phyloP scores from a whole-genome alignment of 768 basidiomycete species.

The Leccinum truebloodii region DNA sequence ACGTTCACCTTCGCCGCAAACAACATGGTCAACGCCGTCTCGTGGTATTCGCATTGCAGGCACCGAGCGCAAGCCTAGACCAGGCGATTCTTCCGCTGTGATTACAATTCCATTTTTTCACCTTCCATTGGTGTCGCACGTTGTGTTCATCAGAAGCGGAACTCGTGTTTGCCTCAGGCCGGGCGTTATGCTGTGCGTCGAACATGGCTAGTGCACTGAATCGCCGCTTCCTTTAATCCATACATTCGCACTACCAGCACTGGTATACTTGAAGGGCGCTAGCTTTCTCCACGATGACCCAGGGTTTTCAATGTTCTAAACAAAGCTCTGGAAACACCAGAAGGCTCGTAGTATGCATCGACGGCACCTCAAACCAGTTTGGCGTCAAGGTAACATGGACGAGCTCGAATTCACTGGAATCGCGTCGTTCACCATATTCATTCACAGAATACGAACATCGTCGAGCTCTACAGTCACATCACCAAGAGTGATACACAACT shows the following conservation, averaged over 20 bases:
- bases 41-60: conserved; percentile 6
- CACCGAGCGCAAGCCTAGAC: not conserved
- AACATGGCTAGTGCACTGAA: not conserved
- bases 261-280: not conserved
- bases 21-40: too few relatives aligned
- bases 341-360: conserved; percentile 37
- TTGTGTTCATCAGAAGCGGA: conserved; percentile 3
- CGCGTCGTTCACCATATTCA: not conserved
- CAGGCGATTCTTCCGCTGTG: not conserved
- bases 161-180: conserved; percentile 15
- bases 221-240: not conserved
- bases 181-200: not conserved
- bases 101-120: not conserved
- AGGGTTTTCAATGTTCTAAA: conserved; percentile 7
- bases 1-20: not conserved
- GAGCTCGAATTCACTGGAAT: not conserved
- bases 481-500: conserved; percentile 36
- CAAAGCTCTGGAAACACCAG: conserved; percentile 1
- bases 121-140: conserved; percentile 10
- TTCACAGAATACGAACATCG: conserved; percentile 40
- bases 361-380: conserved; percentile 43
- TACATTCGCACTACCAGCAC: not conserved
- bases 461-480: conserved; percentile 41
- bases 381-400: conserved; percentile 30
- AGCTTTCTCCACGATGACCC: conserved; percentile 7